A percentile compares a stretch with the other conserved stretches of the same genome.
Evolutionary conservation across 2,329 filamentous ascomycete species (phyloP).

Genomic region (Colletotrichum sp.): DNA sequence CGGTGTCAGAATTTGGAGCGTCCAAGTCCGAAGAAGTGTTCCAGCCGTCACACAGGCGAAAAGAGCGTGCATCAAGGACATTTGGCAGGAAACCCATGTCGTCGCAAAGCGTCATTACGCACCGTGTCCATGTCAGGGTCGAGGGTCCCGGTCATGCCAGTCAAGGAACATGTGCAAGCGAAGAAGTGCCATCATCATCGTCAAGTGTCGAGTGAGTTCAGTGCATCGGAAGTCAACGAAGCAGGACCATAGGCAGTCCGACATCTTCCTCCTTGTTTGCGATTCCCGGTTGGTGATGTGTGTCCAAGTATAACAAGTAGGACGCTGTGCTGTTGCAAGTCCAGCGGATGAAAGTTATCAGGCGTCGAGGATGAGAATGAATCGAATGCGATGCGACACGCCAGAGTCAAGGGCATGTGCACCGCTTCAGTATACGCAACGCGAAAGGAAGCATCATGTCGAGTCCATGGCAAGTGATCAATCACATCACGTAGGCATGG

Average conservation of each 20-base stretch:
- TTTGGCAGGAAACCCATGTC: constrained; percentile 9
- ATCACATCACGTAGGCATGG: constrained; percentile 23
- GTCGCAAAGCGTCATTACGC: constrained; percentile 12
- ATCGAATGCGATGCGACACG: neutral
- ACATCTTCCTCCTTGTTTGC: neutral
- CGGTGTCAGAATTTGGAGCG: neutral
- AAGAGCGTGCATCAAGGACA: constrained; percentile 14
- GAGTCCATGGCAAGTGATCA: constrained; percentile 23
- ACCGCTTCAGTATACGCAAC: constrained; percentile 19
- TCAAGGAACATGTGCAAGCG: constrained; percentile 20
- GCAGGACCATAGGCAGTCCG: constrained; percentile 2
- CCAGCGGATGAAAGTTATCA: constrained; percentile 13
- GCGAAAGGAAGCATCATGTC: constrained; percentile 24
- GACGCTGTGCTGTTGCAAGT: constrained; percentile 16
- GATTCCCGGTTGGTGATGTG: neutral
- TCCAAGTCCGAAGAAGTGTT: neutral
- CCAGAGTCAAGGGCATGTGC: constrained; percentile 18
- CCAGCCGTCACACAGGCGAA: constrained; percentile 3
- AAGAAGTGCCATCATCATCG: constrained; percentile 21
- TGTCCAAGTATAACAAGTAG: constrained; percentile 10
- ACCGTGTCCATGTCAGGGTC: constrained; percentile 18
- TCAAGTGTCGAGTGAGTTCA: constrained; percentile 16
- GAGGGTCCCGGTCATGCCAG: constrained; percentile 13
- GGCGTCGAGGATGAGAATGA: neutral
- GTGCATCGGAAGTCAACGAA: constrained; percentile 19